Evolutionary conservation across 768 basidiomycete genomes (phyloP).

Genomic region (Lactarius tabidus): DNA sequence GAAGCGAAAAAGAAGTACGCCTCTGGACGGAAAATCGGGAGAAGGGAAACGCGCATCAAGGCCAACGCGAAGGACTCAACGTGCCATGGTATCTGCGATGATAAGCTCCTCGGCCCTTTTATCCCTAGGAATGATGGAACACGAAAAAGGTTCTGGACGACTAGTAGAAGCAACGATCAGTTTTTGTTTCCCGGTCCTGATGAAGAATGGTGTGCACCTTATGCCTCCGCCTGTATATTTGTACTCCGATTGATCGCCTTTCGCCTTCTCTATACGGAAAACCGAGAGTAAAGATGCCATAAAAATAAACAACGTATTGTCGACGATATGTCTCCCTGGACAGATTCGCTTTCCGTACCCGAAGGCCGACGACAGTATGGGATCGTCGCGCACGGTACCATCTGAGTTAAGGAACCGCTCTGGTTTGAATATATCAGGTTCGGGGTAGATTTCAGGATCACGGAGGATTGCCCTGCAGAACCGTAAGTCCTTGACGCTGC

Average conservation of each 20-base stretch:
- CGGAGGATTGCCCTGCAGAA: constrained; percentile 31
- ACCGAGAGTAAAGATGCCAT: constrained; percentile 12
- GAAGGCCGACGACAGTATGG: constrained; percentile 10
- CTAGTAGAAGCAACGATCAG: background rate
- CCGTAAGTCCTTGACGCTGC: background rate
- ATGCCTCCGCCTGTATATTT: background rate
- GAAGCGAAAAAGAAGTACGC: too few relatives aligned
- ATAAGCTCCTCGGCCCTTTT: constrained; percentile 8
- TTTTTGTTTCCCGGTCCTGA: background rate
- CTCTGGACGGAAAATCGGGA: too few relatives aligned
- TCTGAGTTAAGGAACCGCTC: constrained; percentile 37
- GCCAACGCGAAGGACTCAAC: background rate
- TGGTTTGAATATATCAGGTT: constrained; percentile 46
- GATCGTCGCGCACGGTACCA: constrained; percentile 12
- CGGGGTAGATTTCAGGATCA: constrained; percentile 46
- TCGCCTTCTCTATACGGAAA: background rate
- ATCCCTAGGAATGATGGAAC: constrained; percentile 1
- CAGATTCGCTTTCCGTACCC: constrained; percentile 27
- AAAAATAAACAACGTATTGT: constrained; percentile 2
- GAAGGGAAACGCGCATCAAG: too few relatives aligned
- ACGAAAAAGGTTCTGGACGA: background rate
- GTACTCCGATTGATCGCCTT: background rate
- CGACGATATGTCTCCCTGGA: constrained; percentile 16
- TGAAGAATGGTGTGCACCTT: background rate
- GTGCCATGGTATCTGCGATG: constrained; percentile 2